A percentile compares a stretch with the other conserved stretches of the same genome.
Conservation (phyloP, 345 rosid species). For the Chamaenerion angustifolium region DNA sequence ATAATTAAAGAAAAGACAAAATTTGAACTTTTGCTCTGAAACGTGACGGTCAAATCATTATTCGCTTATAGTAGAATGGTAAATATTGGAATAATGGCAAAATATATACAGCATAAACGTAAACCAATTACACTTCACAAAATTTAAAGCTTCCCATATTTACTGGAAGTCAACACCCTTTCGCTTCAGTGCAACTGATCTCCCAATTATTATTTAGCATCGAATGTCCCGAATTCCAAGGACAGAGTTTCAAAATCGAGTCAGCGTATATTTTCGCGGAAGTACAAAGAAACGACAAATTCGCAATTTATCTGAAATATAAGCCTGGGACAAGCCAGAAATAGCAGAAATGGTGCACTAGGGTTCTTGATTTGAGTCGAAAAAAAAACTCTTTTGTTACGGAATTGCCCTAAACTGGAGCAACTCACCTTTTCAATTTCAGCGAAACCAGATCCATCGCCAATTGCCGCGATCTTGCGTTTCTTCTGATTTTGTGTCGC, state of each 20-base stretch:
- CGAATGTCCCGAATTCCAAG: constrained; percentile 36
- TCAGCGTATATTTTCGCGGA: constrained; percentile 9
- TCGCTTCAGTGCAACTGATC: constrained; percentile 5
- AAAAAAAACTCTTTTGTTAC: neutral
- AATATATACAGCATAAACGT: too few relatives aligned
- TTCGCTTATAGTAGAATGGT: neutral
- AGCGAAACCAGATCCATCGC: constrained; percentile 28
- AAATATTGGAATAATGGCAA: constrained; percentile 1
- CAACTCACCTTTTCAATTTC: constrained; percentile 25
- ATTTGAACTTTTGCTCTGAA: constrained; percentile 16
- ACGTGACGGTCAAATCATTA: constrained; percentile 12
- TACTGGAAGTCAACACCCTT: constrained; percentile 13
- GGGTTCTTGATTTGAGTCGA: too few relatives aligned
- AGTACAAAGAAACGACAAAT: constrained; percentile 11
- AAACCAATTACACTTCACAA: too few relatives aligned
- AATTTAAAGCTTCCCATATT: too few relatives aligned
- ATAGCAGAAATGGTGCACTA: neutral
- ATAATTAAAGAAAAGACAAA: constrained; percentile 32
- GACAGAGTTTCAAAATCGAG: constrained; percentile 9
- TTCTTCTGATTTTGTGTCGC: constrained; percentile 16
- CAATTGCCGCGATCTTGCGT: constrained; percentile 39
- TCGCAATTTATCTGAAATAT: constrained; percentile 8
- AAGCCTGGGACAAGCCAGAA: constrained; percentile 14
- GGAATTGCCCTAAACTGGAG: constrained; percentile 4
- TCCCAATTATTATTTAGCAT: constrained; percentile 9